Evolutionary conservation across 2,329 filamentous ascomycete species (phyloP).

Genomic region (Ampelomyces quisqualis): DNA sequence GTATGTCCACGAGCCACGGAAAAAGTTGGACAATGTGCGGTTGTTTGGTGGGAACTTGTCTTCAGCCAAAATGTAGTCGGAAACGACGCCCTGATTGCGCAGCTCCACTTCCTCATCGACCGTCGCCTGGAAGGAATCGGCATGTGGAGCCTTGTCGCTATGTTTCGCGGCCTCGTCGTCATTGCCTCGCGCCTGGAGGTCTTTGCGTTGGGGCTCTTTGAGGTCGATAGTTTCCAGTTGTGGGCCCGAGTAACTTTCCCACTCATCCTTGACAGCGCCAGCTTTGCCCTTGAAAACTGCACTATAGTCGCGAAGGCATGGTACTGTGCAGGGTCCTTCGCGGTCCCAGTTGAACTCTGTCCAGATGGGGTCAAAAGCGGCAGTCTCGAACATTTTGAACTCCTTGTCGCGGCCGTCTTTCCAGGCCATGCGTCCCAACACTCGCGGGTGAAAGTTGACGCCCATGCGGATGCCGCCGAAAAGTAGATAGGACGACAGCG

Average conservation of each 20-base stretch:
- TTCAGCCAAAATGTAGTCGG: conserved; percentile 51
- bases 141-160: conserved; percentile 26
- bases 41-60: conserved; percentile 59
- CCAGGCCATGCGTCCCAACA: conserved; percentile 59
- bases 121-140: conserved; percentile 46
- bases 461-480: conserved; percentile 60
- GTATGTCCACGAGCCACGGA: conserved; percentile 58
- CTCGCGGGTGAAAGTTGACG: conserved; percentile 58
- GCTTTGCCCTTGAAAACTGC: conserved; percentile 54
- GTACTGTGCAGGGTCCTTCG: conserved; percentile 55
- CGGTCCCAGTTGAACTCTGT: conserved; percentile 58
- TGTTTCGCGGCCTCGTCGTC: conserved; percentile 26
- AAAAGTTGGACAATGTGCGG: conserved; percentile 58
- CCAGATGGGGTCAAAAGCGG: conserved; percentile 60
- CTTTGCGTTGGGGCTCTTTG: conserved; percentile 28
- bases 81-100: conserved; percentile 44
- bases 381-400: conserved; percentile 59
- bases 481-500: conserved; percentile 56
- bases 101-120: conserved; percentile 45
- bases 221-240: conserved; percentile 43
- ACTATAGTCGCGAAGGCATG: conserved; percentile 56
- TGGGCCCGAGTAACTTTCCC: conserved; percentile 54
- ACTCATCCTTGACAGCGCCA: conserved; percentile 52
- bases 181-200: conserved; percentile 25
- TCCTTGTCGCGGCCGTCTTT: conserved; percentile 57